phyloP scores from a whole-genome alignment of 176 grass and related monocot genomes.

The Typha latifolia region DNA sequence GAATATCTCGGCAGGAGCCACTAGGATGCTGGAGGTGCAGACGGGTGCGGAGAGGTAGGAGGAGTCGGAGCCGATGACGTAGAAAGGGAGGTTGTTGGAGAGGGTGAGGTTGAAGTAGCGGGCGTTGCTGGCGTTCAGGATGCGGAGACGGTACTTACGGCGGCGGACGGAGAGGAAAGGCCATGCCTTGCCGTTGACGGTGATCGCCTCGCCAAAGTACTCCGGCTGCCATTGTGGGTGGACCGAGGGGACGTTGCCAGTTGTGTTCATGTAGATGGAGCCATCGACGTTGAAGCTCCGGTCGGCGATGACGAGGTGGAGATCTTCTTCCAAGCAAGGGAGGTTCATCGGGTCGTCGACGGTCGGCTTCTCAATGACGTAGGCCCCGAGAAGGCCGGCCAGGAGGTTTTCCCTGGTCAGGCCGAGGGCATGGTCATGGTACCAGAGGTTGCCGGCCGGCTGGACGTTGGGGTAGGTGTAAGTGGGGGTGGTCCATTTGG shows the following conservation, averaged over 20 bases:
- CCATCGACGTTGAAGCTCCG: constrained; percentile 21
- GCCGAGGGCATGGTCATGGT: constrained; percentile 23
- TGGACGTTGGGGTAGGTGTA: constrained; percentile 9
- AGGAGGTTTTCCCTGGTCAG: constrained; percentile 23
- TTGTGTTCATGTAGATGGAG: constrained; percentile 26
- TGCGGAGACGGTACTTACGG: constrained; percentile 14
- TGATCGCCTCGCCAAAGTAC: constrained; percentile 18
- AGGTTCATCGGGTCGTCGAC: constrained; percentile 9
- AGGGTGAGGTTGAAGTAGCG: constrained; percentile 20
- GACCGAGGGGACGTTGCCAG: constrained; percentile 5
- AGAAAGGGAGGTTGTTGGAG: constrained; percentile 15
- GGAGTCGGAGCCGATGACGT: constrained; percentile 16
- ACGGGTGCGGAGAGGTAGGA: constrained; percentile 1
- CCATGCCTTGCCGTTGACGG: constrained; percentile 25
- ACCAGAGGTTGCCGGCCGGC: constrained; percentile 6
- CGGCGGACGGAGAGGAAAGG: too few species aligned
- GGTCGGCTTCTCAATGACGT: constrained; percentile 18
- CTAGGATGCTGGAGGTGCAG: constrained; percentile 2
- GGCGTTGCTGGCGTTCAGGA: constrained; percentile 22
- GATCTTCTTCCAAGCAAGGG: neutral
- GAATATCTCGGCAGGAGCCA: constrained; percentile 11
- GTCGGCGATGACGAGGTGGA: constrained; percentile 23
- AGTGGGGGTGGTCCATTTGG: neutral
- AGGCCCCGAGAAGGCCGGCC: constrained; percentile 15
- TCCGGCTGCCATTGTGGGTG: constrained; percentile 27